Base-by-base conservation (phyloP, 177 flowering plant species). In the Vitis hybrid region DNA sequence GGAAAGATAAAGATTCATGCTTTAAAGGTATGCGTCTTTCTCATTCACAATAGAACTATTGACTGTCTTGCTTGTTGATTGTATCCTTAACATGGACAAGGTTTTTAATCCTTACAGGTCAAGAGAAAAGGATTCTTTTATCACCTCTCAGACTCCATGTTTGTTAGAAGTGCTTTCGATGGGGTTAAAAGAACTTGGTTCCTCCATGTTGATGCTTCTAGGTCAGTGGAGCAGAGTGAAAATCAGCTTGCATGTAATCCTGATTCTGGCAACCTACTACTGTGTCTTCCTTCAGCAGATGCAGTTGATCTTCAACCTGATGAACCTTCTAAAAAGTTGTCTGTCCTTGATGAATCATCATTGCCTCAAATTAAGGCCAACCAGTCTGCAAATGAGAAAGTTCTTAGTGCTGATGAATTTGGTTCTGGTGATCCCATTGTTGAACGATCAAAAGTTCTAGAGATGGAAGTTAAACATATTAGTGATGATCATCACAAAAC, bases 141-240 rank as follows among this genome's bases (percentile, higher is more conserved):
- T 78, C 88, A 88, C 68, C 80, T 93, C 15, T 75, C 89, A 20
- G 91, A 91, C 65, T 71, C 84, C 46, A 86, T 93, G 93, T 74
- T 62, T 73, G 83, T 93, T 53, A 78, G 63, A 73, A 79, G 73
- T 78, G 97, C 84, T 10, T 91, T 91, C 61, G 50, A 41, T 51
- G 86, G 86, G 50, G 66, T 67, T 48, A 79, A 75, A 27, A 59
- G 68, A 35, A 69, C 60, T 55, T 88, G 91, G 98, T 87, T 85
- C 74, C 79, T 93, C 60, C 70, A 66, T 59, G 80, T 77, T 67
- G 92, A 86, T 75, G 88, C 79, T 74, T 83, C 86, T 27, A 64
- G 32, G 9, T 21, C 53, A 59, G 60, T 46, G 32, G 73, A 41
- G 50, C 61, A 49, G 14, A 18, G 2, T 20, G 69, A 65, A 62